Base-by-base conservation (phyloP, 1,284 basidiomycete species). In the Blastosporella zonata region DNA sequence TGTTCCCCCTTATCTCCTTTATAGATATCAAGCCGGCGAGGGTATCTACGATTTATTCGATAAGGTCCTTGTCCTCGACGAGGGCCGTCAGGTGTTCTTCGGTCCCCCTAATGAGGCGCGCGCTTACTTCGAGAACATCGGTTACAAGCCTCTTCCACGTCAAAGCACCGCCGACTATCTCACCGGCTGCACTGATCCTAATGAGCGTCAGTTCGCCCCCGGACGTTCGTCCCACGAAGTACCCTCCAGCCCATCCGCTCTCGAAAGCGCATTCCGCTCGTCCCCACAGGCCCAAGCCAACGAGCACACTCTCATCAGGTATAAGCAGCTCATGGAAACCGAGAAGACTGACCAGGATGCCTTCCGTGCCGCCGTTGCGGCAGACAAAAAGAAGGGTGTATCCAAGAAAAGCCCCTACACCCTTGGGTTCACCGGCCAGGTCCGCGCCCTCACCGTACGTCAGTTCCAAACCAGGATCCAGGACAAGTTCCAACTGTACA, bases 391-490 rank as follows among this genome's bases (percentile, higher is more conserved):
- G 67, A 79, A 77, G 46, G 86, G 90, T 18, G 91, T 92, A 2
- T 82, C 87, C 20, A 84, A 84, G 68, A 89, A 88, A 71, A 90
- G 86, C 54, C 87, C 91, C 2, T 96, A 94, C 70, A 94, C 90
- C 2, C 81, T 94, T 22, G 83, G 87, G 1, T 92, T 90, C 67
- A 65, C 69, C 34, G 79, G 81, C 2, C 92, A 95, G 64, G 82
- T 92, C 44, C 70, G 73, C 61, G 85, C 87, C 1, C 73, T 95
- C 51, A 78, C 81, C 22, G 74, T 79, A 46, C 78, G 93, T 28
- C 87, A 93, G 66, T 87, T 93, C 70, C 80, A 83, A 58, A 81
- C 86, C 66, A 75, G 81, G 49, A 67, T 92, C 52, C 92, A 95
- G 66, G 90, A 96, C 69, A 77, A 74, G 50, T 91, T 95, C 66